Evolutionary conservation across 441 rosid species (phyloP).

Genomic region (Aquilaria agallochum): DNA sequence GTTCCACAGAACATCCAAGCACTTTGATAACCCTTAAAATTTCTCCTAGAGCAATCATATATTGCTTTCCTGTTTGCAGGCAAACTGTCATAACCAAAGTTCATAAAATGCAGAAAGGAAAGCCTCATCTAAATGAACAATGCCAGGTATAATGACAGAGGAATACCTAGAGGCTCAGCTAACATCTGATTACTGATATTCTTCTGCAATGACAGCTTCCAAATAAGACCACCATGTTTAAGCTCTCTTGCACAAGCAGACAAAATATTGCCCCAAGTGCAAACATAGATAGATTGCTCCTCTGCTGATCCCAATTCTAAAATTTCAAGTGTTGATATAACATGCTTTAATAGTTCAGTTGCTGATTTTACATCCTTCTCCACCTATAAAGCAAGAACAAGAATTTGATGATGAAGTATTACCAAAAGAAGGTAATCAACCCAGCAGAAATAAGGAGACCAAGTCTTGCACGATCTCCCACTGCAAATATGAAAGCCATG

Average conservation of each 20-base stretch:
- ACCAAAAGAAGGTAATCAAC: too few relatives aligned
- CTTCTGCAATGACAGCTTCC: conserved; percentile 47
- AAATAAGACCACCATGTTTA: conserved; percentile 59
- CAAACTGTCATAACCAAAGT: neutral
- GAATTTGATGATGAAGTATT: neutral
- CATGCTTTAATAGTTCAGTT: conserved; percentile 45
- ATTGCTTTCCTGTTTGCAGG: conserved; percentile 41
- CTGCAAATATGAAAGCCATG: too few relatives aligned
- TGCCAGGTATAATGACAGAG: neutral
- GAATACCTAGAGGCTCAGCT: conserved; percentile 46
- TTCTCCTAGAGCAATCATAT: conserved; percentile 63
- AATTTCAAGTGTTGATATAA: conserved; percentile 33
- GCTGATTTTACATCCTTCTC: conserved; percentile 40
- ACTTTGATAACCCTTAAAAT: conserved; percentile 60
- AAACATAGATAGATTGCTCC: conserved; percentile 47
- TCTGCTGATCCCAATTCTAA: conserved; percentile 38
- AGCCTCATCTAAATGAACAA: too few relatives aligned
- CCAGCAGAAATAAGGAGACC: too few relatives aligned
- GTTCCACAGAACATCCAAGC: conserved; percentile 45
- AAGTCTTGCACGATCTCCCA: too few relatives aligned
- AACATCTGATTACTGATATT: conserved; percentile 35
- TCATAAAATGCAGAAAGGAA: neutral
- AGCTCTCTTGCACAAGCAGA: conserved; percentile 57
- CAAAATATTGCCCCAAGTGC: conserved; percentile 50
- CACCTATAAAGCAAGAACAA: conserved; percentile 32